Base-by-base conservation (phyloP, 2,329 filamentous ascomycete genomes). In the Annulohypoxylon truncatum region DNA sequence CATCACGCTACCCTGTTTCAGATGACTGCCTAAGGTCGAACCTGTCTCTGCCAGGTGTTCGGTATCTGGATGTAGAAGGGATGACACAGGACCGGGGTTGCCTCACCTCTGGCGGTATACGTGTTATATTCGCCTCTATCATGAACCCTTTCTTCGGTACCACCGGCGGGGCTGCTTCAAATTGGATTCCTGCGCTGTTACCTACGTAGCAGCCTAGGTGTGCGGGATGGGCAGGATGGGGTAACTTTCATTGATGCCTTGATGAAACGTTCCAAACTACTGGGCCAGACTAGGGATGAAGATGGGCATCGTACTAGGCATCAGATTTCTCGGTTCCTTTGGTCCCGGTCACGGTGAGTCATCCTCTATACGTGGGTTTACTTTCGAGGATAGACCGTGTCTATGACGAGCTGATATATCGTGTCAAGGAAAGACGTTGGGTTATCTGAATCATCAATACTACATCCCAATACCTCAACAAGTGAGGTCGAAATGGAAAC, bases 41-140 rank as follows among this genome's bases (percentile, higher is more conserved):
- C 13, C 4, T 4, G 7, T 3, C 28, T 54, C 42, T 40, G 42
- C 44, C 42, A 48, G 24, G 10, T 53, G 22, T 48, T 54, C 28
- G 18, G 8, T 31, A 2, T 33, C 40, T 20, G 33, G 22, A 22
- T 33, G 24, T 10, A 53, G 33, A 52, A 26, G 46, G 24, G 54
- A 20, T 29, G 38, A 15, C 12, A 29, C 54, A 20, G 28, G 7
- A 46, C 38, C 9, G 18, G 38, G 38, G 18, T 42, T 48, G 29
- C 35, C 13, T 29, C 44, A 9, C 31, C 9, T 20, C 15, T 66
- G 42, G 22, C n/a, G 10, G 10, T 33, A 56, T 40, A 61, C 60
- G 60, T 67, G 55, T 52, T 52, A 24, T 52, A 38, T 64, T 67
- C 18, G 64, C 64, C 64, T 52, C 64, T 53, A 56, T 61, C 38